Conservation (phyloP, 441 rosid species). For the Populus hybrid region DNA sequence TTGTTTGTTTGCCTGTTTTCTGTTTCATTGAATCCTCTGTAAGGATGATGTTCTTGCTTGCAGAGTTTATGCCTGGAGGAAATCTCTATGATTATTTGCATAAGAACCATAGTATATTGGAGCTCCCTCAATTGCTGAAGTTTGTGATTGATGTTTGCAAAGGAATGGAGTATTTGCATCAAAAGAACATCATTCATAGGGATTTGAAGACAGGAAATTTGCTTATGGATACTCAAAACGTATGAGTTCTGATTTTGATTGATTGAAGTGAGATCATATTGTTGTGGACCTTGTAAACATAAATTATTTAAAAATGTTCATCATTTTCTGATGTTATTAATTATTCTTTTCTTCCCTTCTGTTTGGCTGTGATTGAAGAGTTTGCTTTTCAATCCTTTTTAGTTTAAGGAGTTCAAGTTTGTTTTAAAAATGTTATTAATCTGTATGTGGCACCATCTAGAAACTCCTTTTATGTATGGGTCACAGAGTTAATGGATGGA, state of each 20-base stretch:
- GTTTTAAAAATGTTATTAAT: neutral
- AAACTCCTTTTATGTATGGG: neutral
- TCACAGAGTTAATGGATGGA: neutral
- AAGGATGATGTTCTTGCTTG: conserved; percentile 18
- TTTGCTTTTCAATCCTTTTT: neutral
- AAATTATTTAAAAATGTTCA: neutral
- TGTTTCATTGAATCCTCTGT: neutral
- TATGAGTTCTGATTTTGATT: conserved; percentile 22
- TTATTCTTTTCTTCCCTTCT: neutral
- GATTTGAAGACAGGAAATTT: conserved; percentile 44
- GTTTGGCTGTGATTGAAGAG: neutral
- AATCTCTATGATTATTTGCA: conserved; percentile 71
- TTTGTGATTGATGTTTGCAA: conserved; percentile 68
- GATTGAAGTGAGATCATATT: neutral
- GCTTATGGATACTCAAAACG: conserved; percentile 61
- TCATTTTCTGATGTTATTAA: neutral
- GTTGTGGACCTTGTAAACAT: neutral
- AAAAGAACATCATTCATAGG: conserved; percentile 46
- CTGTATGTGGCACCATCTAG: neutral
- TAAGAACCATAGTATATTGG: conserved; percentile 46
- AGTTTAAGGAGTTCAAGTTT: neutral
- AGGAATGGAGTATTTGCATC: conserved; percentile 83
- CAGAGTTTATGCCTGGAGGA: conserved; percentile 85
- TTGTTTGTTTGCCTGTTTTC: neutral
- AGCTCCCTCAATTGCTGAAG: conserved; percentile 51